Base-by-base conservation (phyloP, 2,329 filamentous ascomycete genomes). In the Aspergillus fischeri region DNA sequence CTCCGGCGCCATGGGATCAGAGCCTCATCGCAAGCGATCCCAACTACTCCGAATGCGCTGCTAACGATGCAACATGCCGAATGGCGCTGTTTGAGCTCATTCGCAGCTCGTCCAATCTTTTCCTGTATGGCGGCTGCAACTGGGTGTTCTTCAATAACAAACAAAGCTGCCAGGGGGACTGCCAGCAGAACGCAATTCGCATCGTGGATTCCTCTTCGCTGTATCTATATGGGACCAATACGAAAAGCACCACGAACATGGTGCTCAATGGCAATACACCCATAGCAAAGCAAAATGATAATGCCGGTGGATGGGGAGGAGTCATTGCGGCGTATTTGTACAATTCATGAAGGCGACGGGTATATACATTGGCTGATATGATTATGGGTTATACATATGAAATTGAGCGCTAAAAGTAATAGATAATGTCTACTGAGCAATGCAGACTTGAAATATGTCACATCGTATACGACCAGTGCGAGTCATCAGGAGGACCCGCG, bases 131-230 rank as follows among this genome's bases (percentile, higher is more conserved):
- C 6, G 68, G 67, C 1, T 72, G 72, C 20, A 69, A 71, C 56
- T 77, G 75, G 74, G 66, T 66, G 4, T 77, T 77, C 58, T 77
- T 76, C 61, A 73, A 74, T 65, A 62, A 71, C 59, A 60, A 70
- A 32, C 56, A 61, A 2, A 60, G 65, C 2, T 71, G 70, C 45
- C 62, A 69, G 32, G 73, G 73, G 9, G 65, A 69, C 35, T 77
- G 75, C 56, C 75, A 77, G 64, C 63, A 68, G 56, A 76, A 76
- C 55, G 67, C 69, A 9, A 60, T 73, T 44, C 63, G 67, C 7
- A 62, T 72, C 20, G 20, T 59, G 4, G 55, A 62, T n/a, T 70
- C 68, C 7, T 61, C 59, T 7, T 52, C 58, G 9, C 25, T 73
- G 1, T 70, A 70, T 50, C 49, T 71, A 3, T 71, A 70, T 45